Base-by-base conservation (phyloP, 495 filamentous ascomycete genomes). In the Penicillium coprophilum region DNA sequence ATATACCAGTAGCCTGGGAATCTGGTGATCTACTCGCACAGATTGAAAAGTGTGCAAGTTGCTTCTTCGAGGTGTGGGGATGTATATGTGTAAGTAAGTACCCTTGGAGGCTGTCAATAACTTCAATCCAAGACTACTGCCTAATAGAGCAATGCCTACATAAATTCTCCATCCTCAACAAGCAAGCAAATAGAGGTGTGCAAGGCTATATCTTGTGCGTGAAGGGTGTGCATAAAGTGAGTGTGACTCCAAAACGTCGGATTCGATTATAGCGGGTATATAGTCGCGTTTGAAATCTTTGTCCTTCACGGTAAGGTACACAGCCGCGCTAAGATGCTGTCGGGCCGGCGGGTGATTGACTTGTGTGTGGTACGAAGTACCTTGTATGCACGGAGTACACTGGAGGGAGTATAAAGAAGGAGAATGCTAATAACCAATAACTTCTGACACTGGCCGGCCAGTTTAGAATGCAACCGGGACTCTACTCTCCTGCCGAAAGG, bases 181-280 rank as follows among this genome's bases (percentile, higher is more conserved):
- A 7, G 4, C 15, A 50, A 21, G 3, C 17, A 39, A 28, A 11
- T 8, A n/a, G 38, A n/a, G 21, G 20, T 43, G 5, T 43, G 19
- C 40, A 43, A 30, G 2, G 10, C 1, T 13, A 51, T 31, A 28
- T 34, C n/a, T 15, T 44, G 27, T 28, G 38, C 43, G 28, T 38
- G 34, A 44, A 53, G 24, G 39, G 20, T 23, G 21, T 54, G 41
- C 41, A 53, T 30, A 27, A 40, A 39, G 48, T 45, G 15, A 13
- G n/a, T 46, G 51, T 54, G 41, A 46, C 30, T 30, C 30, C 41
- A 46, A 19, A 28, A 46, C 17, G 51, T 45, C 51, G 21, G 31
- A 38, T 46, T 23, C n/a, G 32, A 54, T 20, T 27, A 39, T 23
- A 41, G 28, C 27, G 41, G 28, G 19, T 4, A 46, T 6, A 43